These are phyloP conservation scores for Letharia lupina DNA, from an alignment of 495 filamentous ascomycete genomes.

Conservation along the genomic window DNA sequence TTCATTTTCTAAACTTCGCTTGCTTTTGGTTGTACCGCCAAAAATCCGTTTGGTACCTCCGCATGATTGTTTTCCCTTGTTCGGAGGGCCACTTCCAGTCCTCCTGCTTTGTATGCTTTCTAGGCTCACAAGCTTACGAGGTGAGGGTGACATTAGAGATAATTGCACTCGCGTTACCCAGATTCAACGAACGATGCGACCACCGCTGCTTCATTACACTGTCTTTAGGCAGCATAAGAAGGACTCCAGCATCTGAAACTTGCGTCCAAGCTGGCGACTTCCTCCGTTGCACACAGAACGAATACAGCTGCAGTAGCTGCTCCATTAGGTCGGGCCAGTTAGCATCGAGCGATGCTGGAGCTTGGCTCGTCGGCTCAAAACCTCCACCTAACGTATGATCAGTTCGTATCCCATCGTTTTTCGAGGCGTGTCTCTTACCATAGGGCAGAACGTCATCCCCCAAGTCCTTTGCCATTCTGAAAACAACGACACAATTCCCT, in stretches of 20 bases:
- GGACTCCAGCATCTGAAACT: not conserved
- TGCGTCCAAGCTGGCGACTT: not conserved
- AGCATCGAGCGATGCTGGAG: not conserved
- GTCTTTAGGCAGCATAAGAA: not conserved
- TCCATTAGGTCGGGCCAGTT: constrained; percentile 3
- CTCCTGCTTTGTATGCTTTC: not conserved
- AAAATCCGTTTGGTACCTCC: not conserved
- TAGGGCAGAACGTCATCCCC: constrained; percentile 1
- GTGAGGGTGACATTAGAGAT: not conserved
- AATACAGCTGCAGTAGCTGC: not conserved
- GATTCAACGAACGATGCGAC: not conserved
- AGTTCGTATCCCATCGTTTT: not conserved
- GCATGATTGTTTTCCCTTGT: not conserved
- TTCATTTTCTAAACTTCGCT: not conserved
- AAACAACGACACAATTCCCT: constrained; percentile 3
- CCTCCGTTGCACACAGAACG: not conserved
- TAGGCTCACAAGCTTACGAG: not conserved
- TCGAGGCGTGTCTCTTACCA: not conserved
- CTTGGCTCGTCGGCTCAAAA: not conserved
- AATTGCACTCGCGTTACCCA: not conserved
- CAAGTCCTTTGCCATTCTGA: constrained; percentile 6
- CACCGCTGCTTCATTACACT: constrained; percentile 7
- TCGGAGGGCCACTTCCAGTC: not conserved
- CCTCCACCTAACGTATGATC: not conserved
- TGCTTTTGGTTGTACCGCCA: not conserved